A percentile compares a stretch with the other conserved stretches of the same genome.
Conservation (phyloP, 768 basidiomycete species). For the Favolaschia claudopus region DNA sequence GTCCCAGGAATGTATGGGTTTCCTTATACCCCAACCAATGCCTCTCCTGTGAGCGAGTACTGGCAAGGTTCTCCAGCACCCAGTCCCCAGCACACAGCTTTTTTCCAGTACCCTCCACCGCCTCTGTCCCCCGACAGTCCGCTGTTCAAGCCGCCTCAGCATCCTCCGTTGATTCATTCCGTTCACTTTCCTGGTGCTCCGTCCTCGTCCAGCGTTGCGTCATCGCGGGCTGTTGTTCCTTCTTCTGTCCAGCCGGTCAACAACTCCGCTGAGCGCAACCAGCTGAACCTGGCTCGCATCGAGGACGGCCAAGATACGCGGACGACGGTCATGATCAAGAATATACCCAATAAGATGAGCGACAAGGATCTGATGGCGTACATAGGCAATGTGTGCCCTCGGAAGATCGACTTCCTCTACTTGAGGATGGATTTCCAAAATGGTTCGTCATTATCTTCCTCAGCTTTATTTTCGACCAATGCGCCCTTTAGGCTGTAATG, state of each 20-base stretch:
- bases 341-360: slow-evolving; percentile 92
- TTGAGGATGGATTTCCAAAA: slow-evolving; percentile 87
- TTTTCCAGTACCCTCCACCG: slow-evolving; percentile 23
- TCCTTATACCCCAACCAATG: slow-evolving; percentile 2
- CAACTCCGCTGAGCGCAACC: slow-evolving; percentile 52
- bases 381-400: slow-evolving; percentile 75
- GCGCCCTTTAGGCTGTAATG: slow-evolving; percentile 67
- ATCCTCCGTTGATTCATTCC: slow-evolving; percentile 2
- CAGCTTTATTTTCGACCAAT: slow-evolving; percentile 9
- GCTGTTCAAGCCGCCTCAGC: slow-evolving; percentile 4
- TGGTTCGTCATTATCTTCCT: slow-evolving; percentile 49
- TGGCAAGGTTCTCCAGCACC: slow-evolving; percentile 20
- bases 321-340: slow-evolving; percentile 91
- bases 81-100: slow-evolving; percentile 12
- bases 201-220: neutral
- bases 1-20: slow-evolving; percentile 14
- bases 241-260: neutral
- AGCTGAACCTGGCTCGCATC: slow-evolving; percentile 73
- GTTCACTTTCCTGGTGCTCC: slow-evolving; percentile 8
- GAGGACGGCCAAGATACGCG: slow-evolving; percentile 81
- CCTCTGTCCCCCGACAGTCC: slow-evolving; percentile 23
- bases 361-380: slow-evolving; percentile 74
- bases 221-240: neutral
- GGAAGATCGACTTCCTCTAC: slow-evolving; percentile 87
- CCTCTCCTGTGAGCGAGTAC: slow-evolving; percentile 14